A percentile compares a stretch with the other conserved stretches of the same genome.
Evolutionary conservation across 306 rosid genomes (phyloP).

Genomic region (Leucaena leucocephala): DNA sequence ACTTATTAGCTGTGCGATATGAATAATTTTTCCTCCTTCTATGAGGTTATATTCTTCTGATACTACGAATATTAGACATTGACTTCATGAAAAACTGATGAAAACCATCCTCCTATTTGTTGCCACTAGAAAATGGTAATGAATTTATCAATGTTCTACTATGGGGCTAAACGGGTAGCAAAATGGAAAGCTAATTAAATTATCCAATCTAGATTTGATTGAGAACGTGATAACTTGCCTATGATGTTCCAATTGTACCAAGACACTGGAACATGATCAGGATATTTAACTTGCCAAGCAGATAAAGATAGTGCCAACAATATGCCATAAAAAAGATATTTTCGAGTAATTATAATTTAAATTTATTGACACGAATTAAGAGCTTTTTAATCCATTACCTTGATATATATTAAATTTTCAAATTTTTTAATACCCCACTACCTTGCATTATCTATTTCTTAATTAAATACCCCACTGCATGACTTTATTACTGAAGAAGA

Average conservation of each 20-base stretch:
- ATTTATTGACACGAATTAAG: no score
- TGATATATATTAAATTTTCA: no score
- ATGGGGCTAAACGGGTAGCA: neutral
- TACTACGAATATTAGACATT: neutral
- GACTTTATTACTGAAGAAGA: no score
- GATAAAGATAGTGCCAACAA: no score
- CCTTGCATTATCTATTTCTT: no score
- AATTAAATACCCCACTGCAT: no score
- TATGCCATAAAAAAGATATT: no score
- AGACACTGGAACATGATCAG: no score
- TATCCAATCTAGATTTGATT: constrained; percentile 1
- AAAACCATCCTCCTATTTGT: neutral
- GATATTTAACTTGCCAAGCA: no score
- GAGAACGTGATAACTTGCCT: constrained; percentile 13
- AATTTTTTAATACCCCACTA: no score
- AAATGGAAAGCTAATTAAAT: neutral
- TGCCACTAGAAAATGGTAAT: neutral
- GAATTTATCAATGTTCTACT: neutral
- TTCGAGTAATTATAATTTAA: no score
- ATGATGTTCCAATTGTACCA: neutral
- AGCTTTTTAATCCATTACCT: no score
- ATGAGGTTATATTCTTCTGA: neutral
- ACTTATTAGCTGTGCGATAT: neutral
- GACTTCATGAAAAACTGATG: neutral
- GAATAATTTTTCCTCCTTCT: neutral